These are phyloP conservation scores for Trichoderma sp. DNA, from an alignment of 2,329 filamentous ascomycete species.

Conservation along the genomic window DNA sequence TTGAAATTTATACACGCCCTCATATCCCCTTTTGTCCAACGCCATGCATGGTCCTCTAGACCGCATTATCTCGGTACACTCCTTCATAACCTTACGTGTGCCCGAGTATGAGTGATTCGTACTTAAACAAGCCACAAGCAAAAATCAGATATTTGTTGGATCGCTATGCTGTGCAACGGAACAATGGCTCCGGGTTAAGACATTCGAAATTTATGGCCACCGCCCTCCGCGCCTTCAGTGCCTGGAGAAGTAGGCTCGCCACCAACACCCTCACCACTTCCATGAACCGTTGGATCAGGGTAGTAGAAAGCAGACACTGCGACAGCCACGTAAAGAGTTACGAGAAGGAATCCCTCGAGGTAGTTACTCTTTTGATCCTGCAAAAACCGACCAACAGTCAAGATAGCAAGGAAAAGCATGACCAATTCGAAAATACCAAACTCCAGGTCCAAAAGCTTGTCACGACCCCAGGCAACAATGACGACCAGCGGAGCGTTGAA, in stretches of 20 bases:
- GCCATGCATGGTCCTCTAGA: not conserved
- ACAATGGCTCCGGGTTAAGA: not conserved
- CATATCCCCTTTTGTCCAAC: not conserved
- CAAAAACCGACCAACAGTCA: constrained; percentile 73
- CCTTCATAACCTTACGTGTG: not conserved
- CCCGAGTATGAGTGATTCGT: not conserved
- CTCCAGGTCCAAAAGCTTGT: constrained; percentile 64
- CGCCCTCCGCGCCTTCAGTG: not conserved
- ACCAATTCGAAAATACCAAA: constrained; percentile 78
- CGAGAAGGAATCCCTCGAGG: constrained; percentile 68
- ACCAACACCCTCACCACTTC: constrained; percentile 2
- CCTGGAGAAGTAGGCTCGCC: not conserved
- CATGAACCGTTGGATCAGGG: constrained; percentile 41
- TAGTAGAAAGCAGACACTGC: constrained; percentile 59
- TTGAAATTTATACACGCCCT: not conserved
- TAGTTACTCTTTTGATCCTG: constrained; percentile 74
- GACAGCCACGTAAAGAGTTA: constrained; percentile 50
- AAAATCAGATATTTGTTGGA: not conserved
- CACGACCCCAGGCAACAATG: constrained; percentile 67
- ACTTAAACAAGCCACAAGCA: not conserved
- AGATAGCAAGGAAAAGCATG: constrained; percentile 68
- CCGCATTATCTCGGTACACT: not conserved
- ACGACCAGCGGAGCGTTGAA: constrained; percentile 72
- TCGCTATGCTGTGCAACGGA: not conserved
- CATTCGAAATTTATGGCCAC: not conserved